Percentiles rank a stretch among this genome's conserved stretches.
Evolutionary conservation across 2,329 filamentous ascomycete species (phyloP).

Genomic region (Raffaelea ambrosiae): DNA sequence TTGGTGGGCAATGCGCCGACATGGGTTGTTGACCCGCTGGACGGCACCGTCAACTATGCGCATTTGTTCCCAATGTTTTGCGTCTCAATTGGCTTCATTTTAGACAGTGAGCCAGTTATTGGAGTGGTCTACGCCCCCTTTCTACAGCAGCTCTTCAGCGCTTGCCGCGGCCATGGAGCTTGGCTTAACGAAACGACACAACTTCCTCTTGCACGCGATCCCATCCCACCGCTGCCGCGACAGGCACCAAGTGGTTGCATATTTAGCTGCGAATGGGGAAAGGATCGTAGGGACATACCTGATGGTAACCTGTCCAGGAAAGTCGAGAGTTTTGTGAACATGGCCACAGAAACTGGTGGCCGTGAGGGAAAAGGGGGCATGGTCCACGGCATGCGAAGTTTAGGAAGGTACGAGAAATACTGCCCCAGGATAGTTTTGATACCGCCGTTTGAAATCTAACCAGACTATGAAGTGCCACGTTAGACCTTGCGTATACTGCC

Average conservation of each 20-base stretch:
- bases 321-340: constrained; percentile 65
- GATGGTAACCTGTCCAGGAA: constrained; percentile 65
- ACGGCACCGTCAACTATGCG: constrained; percentile 75
- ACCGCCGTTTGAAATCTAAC: too few relatives aligned
- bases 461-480: constrained; percentile 64
- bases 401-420: too few relatives aligned
- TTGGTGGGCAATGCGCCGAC: constrained; percentile 56
- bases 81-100: constrained; percentile 63
- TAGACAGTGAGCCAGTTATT: constrained; percentile 51
- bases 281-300: constrained; percentile 57
- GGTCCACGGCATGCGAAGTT: constrained; percentile 67
- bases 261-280: constrained; percentile 73
- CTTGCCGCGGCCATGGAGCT: constrained; percentile 56
- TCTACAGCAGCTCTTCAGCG: constrained; percentile 59
- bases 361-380: constrained; percentile 62
- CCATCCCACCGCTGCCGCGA: constrained; percentile 52
- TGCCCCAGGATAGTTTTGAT: too few relatives aligned
- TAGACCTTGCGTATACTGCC: constrained; percentile 67
- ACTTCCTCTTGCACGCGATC: constrained; percentile 55
- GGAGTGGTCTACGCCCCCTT: constrained; percentile 68
- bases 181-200: constrained; percentile 58
- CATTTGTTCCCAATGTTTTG: constrained; percentile 78
- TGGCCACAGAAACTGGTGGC: constrained; percentile 59
- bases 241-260: constrained; percentile 61
- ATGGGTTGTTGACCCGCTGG: constrained; percentile 70